Evolutionary conservation across 371 early-diverging fungal species (phyloP), one percentile per base, ranked within the genome.

Genomic region (Paraphysoderma sedebokerense): DNA sequence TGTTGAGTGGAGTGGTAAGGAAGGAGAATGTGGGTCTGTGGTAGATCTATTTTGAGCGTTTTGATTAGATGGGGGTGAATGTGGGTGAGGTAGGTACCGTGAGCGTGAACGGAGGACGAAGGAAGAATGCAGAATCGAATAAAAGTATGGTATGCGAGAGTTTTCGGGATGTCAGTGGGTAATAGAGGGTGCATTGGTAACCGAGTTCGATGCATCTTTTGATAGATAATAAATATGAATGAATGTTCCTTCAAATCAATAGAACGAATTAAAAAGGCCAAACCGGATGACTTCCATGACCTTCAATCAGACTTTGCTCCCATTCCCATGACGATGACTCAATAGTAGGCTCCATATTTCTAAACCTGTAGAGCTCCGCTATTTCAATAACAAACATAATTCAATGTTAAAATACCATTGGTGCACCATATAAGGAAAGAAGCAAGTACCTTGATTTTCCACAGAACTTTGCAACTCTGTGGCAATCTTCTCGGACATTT

Each of bases 281-380:
- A 28, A 44, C 11, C 9, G 83, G 83, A 53, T 83, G 83, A 0
- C 78, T 79, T 15, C 79, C 76, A 48, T 83, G 82, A 12, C 83
- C 83, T 53, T 83, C 83, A n/a, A 79, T 57, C 22, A 83, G 66
- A 32, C 69, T 61, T 53, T 81, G 81, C 48, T 83, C 83, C 83
- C 83, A 83, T 41, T 72, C 70, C n/a, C 77, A 56, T 2, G 65
- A 57, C 7, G 73, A 58, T 2, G 64, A 63, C 2, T 52, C 37
- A 17, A 77, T 54, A 23, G 54, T 57, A 13, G 76, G 81, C 1
- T 60, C 39, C 0, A 65, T 15, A 53, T n/a, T n/a, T n/a, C n/a
- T n/a, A n/a, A n/a, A n/a, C n/a, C n/a, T n/a, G n/a, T n/a, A n/a
- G n/a, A n/a, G n/a, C n/a, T n/a, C n/a, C n/a, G n/a, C n/a, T n/a